Evolutionary conservation across 805 yeast genomes (phyloP).

Genomic region (Yamadazyma paraphyllophila): DNA sequence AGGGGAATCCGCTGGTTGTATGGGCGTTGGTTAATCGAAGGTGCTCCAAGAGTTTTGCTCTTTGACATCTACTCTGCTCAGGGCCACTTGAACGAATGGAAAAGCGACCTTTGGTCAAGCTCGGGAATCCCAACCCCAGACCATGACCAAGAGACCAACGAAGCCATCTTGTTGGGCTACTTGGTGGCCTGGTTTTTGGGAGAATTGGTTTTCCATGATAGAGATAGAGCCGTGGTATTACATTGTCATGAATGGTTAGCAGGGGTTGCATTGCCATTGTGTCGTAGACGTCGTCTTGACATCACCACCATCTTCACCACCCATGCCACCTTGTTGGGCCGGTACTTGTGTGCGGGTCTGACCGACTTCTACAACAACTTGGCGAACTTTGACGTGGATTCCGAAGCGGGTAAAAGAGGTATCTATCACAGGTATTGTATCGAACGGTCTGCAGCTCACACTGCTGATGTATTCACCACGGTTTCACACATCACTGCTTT

Average conservation of each 20-base stretch:
- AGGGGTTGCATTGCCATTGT: slow-evolving; percentile 90
- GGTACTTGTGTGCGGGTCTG: slow-evolving; percentile 94
- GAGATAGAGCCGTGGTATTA: slow-evolving; percentile 83
- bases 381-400: slow-evolving; percentile 88
- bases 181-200: slow-evolving; percentile 97
- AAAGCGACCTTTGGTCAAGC: slow-evolving; percentile 83
- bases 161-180: slow-evolving; percentile 90
- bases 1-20: slow-evolving; percentile 82
- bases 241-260: slow-evolving; percentile 99
- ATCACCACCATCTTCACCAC: slow-evolving; percentile 95
- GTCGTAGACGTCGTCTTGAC: slow-evolving; percentile 87
- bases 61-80: slow-evolving; percentile 82
- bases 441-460: slow-evolving; percentile 93
- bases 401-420: slow-evolving; percentile 97
- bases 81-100: slow-evolving; percentile 82
- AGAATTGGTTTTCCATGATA: slow-evolving; percentile 81
- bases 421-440: slow-evolving; percentile 96
- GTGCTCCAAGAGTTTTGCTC: slow-evolving; percentile 89
- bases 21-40: slow-evolving; percentile 97
- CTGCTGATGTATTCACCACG: slow-evolving; percentile 95
- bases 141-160: slow-evolving; percentile 83
- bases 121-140: slow-evolving; percentile 94
- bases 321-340: slow-evolving; percentile 92
- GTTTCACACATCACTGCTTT: slow-evolving; percentile 97
- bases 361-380: slow-evolving; percentile 94